Evolutionary conservation across 179 eudicot species (phyloP), one percentile per base, ranked within the genome.

Genomic region (Camellia oleifera): DNA sequence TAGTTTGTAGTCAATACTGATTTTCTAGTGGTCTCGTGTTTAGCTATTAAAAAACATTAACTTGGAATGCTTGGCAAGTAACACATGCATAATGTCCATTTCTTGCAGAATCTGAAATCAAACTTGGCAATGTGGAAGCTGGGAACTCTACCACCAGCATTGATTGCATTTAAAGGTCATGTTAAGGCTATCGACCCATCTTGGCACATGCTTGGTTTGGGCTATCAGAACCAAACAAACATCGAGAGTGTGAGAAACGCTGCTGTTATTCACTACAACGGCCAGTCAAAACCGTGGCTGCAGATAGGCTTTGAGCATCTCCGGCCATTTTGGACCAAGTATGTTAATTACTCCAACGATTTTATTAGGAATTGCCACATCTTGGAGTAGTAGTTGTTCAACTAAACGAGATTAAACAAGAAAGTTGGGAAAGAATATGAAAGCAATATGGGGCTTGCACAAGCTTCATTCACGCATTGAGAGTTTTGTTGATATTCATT

Each of bases 191-290:
- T 97, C 42, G 94, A 93, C 82, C 91, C 97, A 65, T 93, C 97
- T 42, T 97, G 99, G 99, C 99, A 97, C 89, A 82, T 95, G 94
- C 97, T 95, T 32, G 98, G 99, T 56, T 83, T 97, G 85, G 99
- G 99, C 72, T 97, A 97, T 84, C 99, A 97, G 82, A 93, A 90
- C 77, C 90, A 91, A n/a, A 92, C 95, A 81, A 89, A 86, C 58
- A 85, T 93, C 64, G 95, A 93, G 77, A 83, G 76, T 62, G 85
- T 97, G 77, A 95, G 90, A 82, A 91, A 84, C 72, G 99, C 99
- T 46, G 99, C 99, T 9, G 99, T 97, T 70, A 94, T 94, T 78
- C 99, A 97, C 88, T 97, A 97, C 89, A 97, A 97, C 42, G 99
- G 99, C 76, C 99, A 97, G 82, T 87, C 97, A 77, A 97, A 97